These are phyloP conservation scores for Macrolepiota albuminosa DNA, from an alignment of 768 basidiomycete species.

Conservation along the genomic window DNA sequence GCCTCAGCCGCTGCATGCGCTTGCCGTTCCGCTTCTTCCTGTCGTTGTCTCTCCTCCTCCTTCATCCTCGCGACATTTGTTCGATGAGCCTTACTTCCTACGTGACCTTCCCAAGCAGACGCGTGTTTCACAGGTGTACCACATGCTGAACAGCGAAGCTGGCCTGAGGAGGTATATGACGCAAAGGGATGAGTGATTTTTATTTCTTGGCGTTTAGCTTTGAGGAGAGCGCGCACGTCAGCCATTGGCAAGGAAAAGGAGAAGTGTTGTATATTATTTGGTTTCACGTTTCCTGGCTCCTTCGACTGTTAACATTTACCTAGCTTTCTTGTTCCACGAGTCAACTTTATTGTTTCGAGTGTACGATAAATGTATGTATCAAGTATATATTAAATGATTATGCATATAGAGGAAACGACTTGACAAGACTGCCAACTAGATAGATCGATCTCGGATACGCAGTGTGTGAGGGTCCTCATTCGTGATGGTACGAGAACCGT, in stretches of 20 bases:
- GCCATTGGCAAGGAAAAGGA: slow-evolving; percentile 42
- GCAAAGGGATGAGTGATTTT: slow-evolving; percentile 72
- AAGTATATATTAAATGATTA: too few relatives aligned
- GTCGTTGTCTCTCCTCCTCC: slow-evolving; percentile 44
- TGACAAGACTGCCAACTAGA: too few relatives aligned
- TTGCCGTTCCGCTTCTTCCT: slow-evolving; percentile 29
- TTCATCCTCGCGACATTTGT: slow-evolving; percentile 55
- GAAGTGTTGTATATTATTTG: slow-evolving; percentile 7
- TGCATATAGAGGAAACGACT: too few relatives aligned
- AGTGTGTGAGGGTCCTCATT: too few relatives aligned
- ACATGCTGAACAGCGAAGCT: slow-evolving; percentile 68
- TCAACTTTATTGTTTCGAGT: too few relatives aligned
- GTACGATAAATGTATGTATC: too few relatives aligned
- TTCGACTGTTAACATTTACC: too few relatives aligned
- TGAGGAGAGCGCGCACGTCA: slow-evolving; percentile 78
- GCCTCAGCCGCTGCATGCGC: slow-evolving; percentile 21
- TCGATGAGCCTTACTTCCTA: slow-evolving; percentile 78
- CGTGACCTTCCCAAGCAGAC: slow-evolving; percentile 83
- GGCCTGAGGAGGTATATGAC: slow-evolving; percentile 58
- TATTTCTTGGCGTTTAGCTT: slow-evolving; percentile 76
- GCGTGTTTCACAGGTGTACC: slow-evolving; percentile 63
- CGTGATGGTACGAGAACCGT: too few relatives aligned
- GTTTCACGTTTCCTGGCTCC: background rate
- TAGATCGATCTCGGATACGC: too few relatives aligned
- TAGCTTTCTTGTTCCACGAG: too few relatives aligned